phyloP scores from a whole-genome alignment of 192 early-diverging fungal species.

The Coemansia sp. region DNA sequence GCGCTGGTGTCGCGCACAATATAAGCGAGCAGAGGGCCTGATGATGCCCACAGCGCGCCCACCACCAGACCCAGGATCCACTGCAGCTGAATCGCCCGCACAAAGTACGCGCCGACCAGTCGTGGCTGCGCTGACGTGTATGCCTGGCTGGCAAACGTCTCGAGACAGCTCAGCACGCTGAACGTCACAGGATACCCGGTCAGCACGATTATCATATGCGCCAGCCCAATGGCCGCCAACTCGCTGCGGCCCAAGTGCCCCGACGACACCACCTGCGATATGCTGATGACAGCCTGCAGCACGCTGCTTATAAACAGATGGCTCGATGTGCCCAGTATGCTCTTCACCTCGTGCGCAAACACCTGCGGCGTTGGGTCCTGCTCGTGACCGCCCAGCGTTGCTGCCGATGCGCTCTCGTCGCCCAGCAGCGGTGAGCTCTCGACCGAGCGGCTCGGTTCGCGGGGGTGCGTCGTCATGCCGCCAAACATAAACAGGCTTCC shows the following conservation, averaged over 20 bases:
- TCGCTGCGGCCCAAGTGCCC: conserved; percentile 66
- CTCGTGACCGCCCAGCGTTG: conserved; percentile 2
- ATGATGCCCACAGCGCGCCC: conserved; percentile 37
- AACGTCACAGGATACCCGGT: conserved; percentile 71
- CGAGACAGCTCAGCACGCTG: conserved; percentile 71
- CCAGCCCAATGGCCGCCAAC: conserved; percentile 69
- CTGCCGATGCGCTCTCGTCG: conserved; percentile 6
- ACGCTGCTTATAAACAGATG: conserved; percentile 61
- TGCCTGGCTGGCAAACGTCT: conserved; percentile 75
- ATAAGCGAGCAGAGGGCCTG: conserved; percentile 17
- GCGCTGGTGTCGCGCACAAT: conserved; percentile 22
- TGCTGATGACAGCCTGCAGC: conserved; percentile 65
- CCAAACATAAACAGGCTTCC: conserved; percentile 7
- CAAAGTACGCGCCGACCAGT: conserved; percentile 48
- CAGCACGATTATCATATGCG: conserved; percentile 72
- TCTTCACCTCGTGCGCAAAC: conserved; percentile 16
- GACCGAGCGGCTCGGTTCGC: not conserved
- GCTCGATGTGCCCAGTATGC: conserved; percentile 24
- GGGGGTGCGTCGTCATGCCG: conserved; percentile 2
- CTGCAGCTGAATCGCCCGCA: conserved; percentile 40
- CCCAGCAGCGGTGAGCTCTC: conserved; percentile 25
- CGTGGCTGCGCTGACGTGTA: conserved; percentile 53
- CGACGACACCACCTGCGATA: conserved; percentile 64
- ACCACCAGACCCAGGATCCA: conserved; percentile 41
- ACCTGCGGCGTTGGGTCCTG: conserved; percentile 20